Evolutionary conservation across 805 yeast genomes (phyloP).

Genomic region (Suhomyces sp.): DNA sequence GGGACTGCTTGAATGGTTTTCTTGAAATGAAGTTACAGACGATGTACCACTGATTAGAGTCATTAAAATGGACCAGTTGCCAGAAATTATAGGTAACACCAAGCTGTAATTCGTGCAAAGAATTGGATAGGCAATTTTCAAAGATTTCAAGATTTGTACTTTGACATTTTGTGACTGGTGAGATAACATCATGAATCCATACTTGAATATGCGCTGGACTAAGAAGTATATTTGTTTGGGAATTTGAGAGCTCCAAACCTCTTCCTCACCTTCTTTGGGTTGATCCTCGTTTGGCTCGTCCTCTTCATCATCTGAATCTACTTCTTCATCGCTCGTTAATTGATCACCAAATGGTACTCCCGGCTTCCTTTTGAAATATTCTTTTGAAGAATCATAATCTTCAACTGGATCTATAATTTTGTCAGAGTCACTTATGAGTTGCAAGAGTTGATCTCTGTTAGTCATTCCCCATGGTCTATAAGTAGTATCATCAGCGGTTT

Average conservation of each 20-base stretch:
- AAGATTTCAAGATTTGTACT: slow-evolving; percentile 53
- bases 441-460: slow-evolving; percentile 42
- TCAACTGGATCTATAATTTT: slow-evolving; percentile 23
- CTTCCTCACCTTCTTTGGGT: slow-evolving; percentile 13
- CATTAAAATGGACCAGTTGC: slow-evolving; percentile 33
- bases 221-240: slow-evolving; percentile 60
- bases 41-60: slow-evolving; percentile 19
- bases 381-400: slow-evolving; percentile 35
- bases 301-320: slow-evolving; percentile 36
- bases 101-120: slow-evolving; percentile 30
- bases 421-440: slow-evolving; percentile 40
- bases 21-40: slow-evolving; percentile 13
- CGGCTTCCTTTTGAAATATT: slow-evolving; percentile 38
- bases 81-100: slow-evolving; percentile 32
- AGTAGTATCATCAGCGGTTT: slow-evolving; percentile 15
- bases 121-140: slow-evolving; percentile 30
- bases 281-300: slow-evolving; percentile 14
- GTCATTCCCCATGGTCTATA: slow-evolving; percentile 64
- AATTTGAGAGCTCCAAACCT: slow-evolving; percentile 64
- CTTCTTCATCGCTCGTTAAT: slow-evolving; percentile 26
- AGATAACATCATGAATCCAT: slow-evolving; percentile 68
- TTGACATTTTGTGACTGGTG: slow-evolving; percentile 62
- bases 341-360: slow-evolving; percentile 34
- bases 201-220: slow-evolving; percentile 59
- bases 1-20: slow-evolving; percentile 3